phyloP scores from a whole-genome alignment of 352 stramenopile species.

The Phytophthora cryptogea region DNA sequence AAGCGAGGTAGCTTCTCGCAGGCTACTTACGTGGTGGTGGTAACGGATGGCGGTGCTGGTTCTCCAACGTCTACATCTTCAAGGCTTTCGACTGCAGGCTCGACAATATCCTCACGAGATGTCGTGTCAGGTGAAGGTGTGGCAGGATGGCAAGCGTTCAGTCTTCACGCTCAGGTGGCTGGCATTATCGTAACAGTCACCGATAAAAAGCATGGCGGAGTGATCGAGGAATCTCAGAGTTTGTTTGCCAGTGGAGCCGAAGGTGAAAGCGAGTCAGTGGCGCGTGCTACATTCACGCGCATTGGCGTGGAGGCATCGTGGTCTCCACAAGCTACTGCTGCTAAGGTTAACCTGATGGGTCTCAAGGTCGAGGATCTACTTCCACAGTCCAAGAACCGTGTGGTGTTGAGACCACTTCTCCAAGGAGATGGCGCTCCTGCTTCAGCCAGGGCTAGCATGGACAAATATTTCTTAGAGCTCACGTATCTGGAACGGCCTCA shows the following conservation, averaged over 20 bases:
- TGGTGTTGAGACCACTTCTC: constrained; percentile 64
- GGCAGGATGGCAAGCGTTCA: constrained; percentile 61
- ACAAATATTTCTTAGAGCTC: constrained; percentile 71
- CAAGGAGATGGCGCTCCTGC: constrained; percentile 17
- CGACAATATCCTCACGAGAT: constrained; percentile 18
- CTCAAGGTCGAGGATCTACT: constrained; percentile 78
- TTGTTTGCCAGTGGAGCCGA: constrained; percentile 33
- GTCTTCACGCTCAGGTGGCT: constrained; percentile 69
- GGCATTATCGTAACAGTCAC: constrained; percentile 72
- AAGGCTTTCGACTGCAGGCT: constrained; percentile 25
- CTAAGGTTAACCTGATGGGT: constrained; percentile 75
- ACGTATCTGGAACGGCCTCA: constrained; percentile 74
- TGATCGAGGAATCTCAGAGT: constrained; percentile 12
- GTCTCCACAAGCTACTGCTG: constrained; percentile 46
- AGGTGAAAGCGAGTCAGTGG: constrained; percentile 52
- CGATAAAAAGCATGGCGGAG: constrained; percentile 47
- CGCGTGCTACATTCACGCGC: constrained; percentile 65
- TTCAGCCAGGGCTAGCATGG: constrained; percentile 19
- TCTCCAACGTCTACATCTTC: constrained; percentile 27
- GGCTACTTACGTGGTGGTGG: constrained; percentile 70
- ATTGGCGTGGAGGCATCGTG: constrained; percentile 62
- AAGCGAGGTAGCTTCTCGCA: constrained; percentile 81
- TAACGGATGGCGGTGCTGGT: constrained; percentile 41
- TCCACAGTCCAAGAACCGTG: constrained; percentile 59
- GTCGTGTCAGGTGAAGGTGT: neutral